Evolutionary conservation across 2,329 filamentous ascomycete species (phyloP).

Genomic region (Neurospora crassa): DNA sequence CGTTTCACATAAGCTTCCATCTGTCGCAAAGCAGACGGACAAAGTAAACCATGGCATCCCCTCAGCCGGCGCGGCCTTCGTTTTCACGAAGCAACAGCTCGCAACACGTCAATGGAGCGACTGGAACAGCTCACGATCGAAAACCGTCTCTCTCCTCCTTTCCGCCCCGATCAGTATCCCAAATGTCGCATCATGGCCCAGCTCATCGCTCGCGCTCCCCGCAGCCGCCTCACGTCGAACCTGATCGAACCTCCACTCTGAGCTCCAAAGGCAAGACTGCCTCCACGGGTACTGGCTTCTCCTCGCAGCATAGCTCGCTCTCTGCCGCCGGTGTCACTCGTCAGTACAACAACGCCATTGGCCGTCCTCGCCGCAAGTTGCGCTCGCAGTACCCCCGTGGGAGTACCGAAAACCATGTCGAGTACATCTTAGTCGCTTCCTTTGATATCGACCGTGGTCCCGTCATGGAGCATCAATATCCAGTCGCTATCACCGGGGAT

Average conservation of each 20-base stretch:
- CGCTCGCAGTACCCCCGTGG: slow-evolving; percentile 70
- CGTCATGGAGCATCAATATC: slow-evolving; percentile 98
- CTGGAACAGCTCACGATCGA: slow-evolving; percentile 26
- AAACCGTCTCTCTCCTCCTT: slow-evolving; percentile 54
- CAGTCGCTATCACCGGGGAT: slow-evolving; percentile 87
- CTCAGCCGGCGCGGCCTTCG: slow-evolving; percentile 32
- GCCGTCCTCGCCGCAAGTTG: slow-evolving; percentile 44
- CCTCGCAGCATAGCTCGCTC: slow-evolving; percentile 51
- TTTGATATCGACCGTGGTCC: slow-evolving; percentile 96
- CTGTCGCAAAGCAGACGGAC: slow-evolving; percentile 3
- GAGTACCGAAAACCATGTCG: slow-evolving; percentile 82
- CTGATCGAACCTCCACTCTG: slow-evolving; percentile 47
- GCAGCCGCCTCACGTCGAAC: slow-evolving; percentile 37
- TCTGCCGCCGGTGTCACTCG: slow-evolving; percentile 31
- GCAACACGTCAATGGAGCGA: slow-evolving; percentile 21
- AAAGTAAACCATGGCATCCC: slow-evolving; percentile 27
- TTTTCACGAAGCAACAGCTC: slow-evolving; percentile 30
- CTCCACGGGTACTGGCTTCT: slow-evolving; percentile 44
- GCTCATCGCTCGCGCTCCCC: slow-evolving; percentile 44
- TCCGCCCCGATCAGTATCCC: slow-evolving; percentile 46
- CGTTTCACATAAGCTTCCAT: neutral
- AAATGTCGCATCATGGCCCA: slow-evolving; percentile 41
- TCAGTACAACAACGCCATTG: slow-evolving; percentile 34
- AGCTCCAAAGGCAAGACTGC: slow-evolving; percentile 52
- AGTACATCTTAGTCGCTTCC: slow-evolving; percentile 94